Conservation (phyloP, 129 eudicot species). For the Erigeron canadensis region DNA sequence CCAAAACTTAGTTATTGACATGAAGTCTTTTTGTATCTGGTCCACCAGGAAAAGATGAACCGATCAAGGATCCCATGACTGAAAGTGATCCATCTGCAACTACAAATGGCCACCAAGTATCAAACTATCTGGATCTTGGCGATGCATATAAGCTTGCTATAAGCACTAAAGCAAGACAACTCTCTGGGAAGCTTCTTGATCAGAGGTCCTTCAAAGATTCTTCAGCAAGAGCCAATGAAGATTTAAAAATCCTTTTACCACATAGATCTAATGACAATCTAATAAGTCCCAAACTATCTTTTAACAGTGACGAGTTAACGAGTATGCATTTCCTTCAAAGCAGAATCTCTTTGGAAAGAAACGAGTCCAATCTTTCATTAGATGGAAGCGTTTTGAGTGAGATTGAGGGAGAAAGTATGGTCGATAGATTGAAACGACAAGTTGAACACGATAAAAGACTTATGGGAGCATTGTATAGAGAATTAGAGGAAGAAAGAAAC, state of each 20-base stretch:
- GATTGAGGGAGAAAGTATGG: conserved; percentile 76
- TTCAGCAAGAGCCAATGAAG: conserved; percentile 53
- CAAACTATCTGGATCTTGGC: conserved; percentile 69
- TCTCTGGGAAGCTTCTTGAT: conserved; percentile 74
- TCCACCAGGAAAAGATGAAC: conserved; percentile 26
- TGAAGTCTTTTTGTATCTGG: conserved; percentile 27
- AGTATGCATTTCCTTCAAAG: conserved; percentile 65
- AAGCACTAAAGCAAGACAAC: conserved; percentile 65
- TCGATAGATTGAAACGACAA: conserved; percentile 74
- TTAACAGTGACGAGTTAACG: conserved; percentile 58
- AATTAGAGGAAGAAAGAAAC: conserved; percentile 93
- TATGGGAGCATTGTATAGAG: conserved; percentile 63
- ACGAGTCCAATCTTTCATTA: conserved; percentile 74
- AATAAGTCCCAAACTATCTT: conserved; percentile 68
- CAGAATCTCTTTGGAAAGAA: conserved; percentile 82
- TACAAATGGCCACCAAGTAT: conserved; percentile 38
- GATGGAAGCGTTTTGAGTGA: conserved; percentile 79
- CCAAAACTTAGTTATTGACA: neutral
- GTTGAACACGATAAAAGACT: conserved; percentile 80
- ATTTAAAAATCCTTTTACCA: conserved; percentile 61
- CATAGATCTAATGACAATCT: conserved; percentile 61
- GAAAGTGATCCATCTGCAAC: conserved; percentile 24
- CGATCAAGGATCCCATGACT: conserved; percentile 24
- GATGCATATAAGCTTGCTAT: conserved; percentile 95
- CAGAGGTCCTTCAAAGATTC: conserved; percentile 68